Base-by-base conservation (phyloP, 495 filamentous ascomycete species). In the Penicillium chermesinum region DNA sequence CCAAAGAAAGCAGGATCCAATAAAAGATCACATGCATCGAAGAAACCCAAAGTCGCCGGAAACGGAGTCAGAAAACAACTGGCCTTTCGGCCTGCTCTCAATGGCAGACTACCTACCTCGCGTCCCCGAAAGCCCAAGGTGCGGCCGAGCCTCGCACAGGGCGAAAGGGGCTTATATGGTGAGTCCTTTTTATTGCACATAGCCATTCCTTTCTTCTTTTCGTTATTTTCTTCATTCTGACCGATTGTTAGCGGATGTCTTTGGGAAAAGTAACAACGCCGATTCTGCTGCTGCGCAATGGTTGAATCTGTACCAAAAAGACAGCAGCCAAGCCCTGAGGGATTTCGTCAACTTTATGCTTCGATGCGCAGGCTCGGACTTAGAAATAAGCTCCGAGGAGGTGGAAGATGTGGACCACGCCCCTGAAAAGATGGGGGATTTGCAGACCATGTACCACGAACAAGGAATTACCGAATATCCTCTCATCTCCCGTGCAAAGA, bases 331-430 rank as follows among this genome's bases (percentile, higher is more conserved):
- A 22, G 87, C 88, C 5, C 76, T 96, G 63, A 80, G 82, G 9
- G 88, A 95, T 33, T 67, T 98, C 51, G 78, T 98, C 45, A 97
- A 95, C 61, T 90, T 95, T 55, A 82, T 96, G 16, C 72, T 98
- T 3, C 80, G 83, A 59, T 85, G 85, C 44, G 81, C 90, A 30
- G 93, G 93, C 21, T 90, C 90, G 56, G 76, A 87, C 18, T 69
- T 85, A 20, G 74, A 83, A 45, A 78, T 97, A 18, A 82, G 81
- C 9, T 73, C 73, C 9, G 81, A 91, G 50, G 88, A 96, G 59
- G 86, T 93, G 36, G 79, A 81, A 43, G 93, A 98, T 58, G 81
- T 88, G 16, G 94, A 98, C 60, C 83, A 89, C 59, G 81, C 77
- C 33, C 76, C 84, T 1, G 77, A 80, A 46, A 76, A 74, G 44